Base-by-base conservation (phyloP, 148 eudicot genomes). In the Polygonum aviculare region DNA sequence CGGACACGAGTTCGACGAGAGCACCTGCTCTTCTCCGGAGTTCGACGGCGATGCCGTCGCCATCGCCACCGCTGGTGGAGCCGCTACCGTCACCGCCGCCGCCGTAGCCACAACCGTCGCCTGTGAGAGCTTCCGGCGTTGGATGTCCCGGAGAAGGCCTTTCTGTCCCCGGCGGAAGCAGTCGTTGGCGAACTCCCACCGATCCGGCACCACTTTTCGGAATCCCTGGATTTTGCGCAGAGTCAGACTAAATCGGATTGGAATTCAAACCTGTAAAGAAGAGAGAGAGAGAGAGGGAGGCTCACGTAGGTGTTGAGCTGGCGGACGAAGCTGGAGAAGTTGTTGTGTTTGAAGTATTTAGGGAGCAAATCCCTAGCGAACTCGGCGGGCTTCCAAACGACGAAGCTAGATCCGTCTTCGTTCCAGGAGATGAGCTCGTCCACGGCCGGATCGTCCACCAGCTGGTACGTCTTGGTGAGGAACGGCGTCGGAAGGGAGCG, bases 261-360 rank as follows among this genome's bases (percentile, higher is more conserved):
- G 31, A 26, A 26, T 26, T 26, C 31, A 26, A 26, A 26, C 0
- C 31, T 26, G 31, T 26, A 26, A 26, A 26, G 31, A 26, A 26
- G 31, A 26, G 33, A 54, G 60, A 4, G 22, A 39, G 8, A 70
- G 4, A 71, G 11, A 47, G 8, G 12, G 9, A 12, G 9, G 59
- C 82, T 75, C 77, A 93, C 98, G 47, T 93, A 93, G 31, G 98
- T 93, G 60, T 93, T 93, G 26, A 93, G 89, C 50, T 93, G 98
- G 0, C 98, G 91, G 75, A 93, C 95, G 39, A 93, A 93, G 78
- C 97, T 93, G 16, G 97, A 93, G 86, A 93, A 93, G 81, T 93
- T 93, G 77, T 93, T 89, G 72, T 93, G 97, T 76, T 93, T 93
- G 77, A 93, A 91, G 72, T 84, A 93, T 49, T 85, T 84, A 0